Conservation (phyloP, 257 asterid genomes). For the Gentiana macrophylla region DNA sequence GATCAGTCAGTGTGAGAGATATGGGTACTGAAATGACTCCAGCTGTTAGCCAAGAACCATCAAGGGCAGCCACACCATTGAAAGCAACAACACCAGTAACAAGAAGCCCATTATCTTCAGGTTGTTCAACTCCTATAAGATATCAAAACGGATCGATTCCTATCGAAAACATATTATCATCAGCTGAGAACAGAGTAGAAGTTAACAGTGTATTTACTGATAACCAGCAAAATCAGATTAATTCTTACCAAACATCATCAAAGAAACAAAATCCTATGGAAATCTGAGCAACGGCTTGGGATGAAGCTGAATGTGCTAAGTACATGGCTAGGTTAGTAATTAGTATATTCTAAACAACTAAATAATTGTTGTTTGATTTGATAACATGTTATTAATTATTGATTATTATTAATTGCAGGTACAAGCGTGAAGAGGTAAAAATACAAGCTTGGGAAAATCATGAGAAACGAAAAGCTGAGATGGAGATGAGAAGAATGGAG, state of each 20-base stretch:
- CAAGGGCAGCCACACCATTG: conserved; percentile 82
- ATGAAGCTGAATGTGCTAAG: conserved; percentile 87
- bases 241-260: conserved; percentile 12
- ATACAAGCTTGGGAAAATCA: conserved; percentile 97
- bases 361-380: neutral
- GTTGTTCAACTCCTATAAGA: conserved; percentile 48
- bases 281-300: conserved; percentile 81
- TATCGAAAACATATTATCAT: conserved; percentile 14
- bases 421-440: conserved; percentile 82
- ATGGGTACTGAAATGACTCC: conserved; percentile 99
- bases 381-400: neutral
- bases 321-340: conserved; percentile 67
- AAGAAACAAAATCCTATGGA: conserved; percentile 50
- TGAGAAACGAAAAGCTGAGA: conserved; percentile 75
- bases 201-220: conserved; percentile 13
- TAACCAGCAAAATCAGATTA: conserved; percentile 3
- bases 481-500: conserved; percentile 78
- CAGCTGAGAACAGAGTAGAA: conserved; percentile 25
- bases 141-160: conserved; percentile 22
- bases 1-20: conserved; percentile 75
- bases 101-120: conserved; percentile 53
- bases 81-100: conserved; percentile 53
- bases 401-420: conserved; percentile 28
- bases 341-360: neutral
- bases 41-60: conserved; percentile 80